Conservation (phyloP, 2,329 filamentous ascomycete species). For the Cercospora janseana region DNA sequence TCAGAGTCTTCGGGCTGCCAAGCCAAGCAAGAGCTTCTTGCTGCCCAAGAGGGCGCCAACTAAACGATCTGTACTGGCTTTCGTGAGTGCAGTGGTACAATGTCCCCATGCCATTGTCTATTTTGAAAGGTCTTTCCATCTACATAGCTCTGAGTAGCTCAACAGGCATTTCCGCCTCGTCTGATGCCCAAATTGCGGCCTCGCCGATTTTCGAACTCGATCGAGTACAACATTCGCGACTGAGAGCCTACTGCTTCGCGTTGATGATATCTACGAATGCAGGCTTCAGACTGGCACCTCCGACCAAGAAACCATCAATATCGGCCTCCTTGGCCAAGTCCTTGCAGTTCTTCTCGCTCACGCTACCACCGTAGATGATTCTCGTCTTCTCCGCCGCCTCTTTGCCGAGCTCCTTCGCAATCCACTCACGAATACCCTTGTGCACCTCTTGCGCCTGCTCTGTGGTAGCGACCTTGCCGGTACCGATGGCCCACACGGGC, state of each 20-base stretch:
- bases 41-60: too few relatives aligned
- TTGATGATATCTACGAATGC: slow-evolving; percentile 77
- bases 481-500: slow-evolving; percentile 93
- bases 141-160: too few relatives aligned
- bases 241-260: slow-evolving; percentile 43
- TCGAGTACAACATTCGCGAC: too few relatives aligned
- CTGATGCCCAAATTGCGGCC: too few relatives aligned
- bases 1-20: too few relatives aligned
- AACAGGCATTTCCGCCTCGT: too few relatives aligned
- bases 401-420: slow-evolving; percentile 69
- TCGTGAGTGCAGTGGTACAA: too few relatives aligned
- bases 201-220: too few relatives aligned
- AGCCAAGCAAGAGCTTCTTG: too few relatives aligned
- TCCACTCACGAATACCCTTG: slow-evolving; percentile 85
- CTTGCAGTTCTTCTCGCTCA: slow-evolving; percentile 96
- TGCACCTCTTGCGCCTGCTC: slow-evolving; percentile 93
- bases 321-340: slow-evolving; percentile 89
- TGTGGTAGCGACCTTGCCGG: slow-evolving; percentile 86
- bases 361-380: slow-evolving; percentile 94
- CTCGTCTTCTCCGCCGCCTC: slow-evolving; percentile 81
- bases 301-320: slow-evolving; percentile 97
- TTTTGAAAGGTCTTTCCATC: too few relatives aligned
- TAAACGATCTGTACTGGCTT: too few relatives aligned
- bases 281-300: slow-evolving; percentile 94
- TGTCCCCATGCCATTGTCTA: too few relatives aligned